Base-by-base conservation (phyloP, 108 stramenopile species). In the Conticribra guillardii region DNA sequence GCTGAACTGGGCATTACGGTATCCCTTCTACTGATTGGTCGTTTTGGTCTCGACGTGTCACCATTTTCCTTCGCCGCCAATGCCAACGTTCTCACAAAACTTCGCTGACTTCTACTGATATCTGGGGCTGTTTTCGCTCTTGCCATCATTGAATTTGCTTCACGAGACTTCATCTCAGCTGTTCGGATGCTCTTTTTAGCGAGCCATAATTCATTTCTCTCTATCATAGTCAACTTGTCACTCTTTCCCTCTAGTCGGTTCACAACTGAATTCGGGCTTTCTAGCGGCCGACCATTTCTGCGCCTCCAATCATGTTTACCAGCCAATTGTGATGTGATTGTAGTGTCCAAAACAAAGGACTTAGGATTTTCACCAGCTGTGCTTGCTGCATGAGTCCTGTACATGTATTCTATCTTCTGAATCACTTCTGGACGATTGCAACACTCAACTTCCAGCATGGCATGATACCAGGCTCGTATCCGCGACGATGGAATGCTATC, bases 201-300 rank as follows among this genome's bases (percentile, higher is more conserved):
- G 26, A 67, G 74, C 74, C 74, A 76, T 0, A 76, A 45, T 28
- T 76, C 59, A 31, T 76, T 66, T 49, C 74, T 34, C 37, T 76
- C 74, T 1, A 67, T 51, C 2, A 76, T 52, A 17, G 65, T 34
- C 29, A 68, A 26, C n/a, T n/a, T n/a, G 3, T 60, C 45, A 9
- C 31, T 21, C 31, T 76, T 73, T 4, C 55, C 55, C 26, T 76
- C 74, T n/a, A 76, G 46, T 17, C 60, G 4, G 15, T 16, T 55
- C 15, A 76, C 59, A 21, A 67, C 48, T 27, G 59, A 54, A 14
- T 63, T 55, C 14, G 62, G 50, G 48, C 49, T 47, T 27, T 73
- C 63, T 30, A 73, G 26, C 17, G 72, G 72, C 23, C 72, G 19
- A 28, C 52, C 54, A 33, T n/a, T 21, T 47, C 51, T 60, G 51